Evolutionary conservation across 192 early-diverging fungal genomes (phyloP).

Genomic region (Fimicolochytrium jonesii): DNA sequence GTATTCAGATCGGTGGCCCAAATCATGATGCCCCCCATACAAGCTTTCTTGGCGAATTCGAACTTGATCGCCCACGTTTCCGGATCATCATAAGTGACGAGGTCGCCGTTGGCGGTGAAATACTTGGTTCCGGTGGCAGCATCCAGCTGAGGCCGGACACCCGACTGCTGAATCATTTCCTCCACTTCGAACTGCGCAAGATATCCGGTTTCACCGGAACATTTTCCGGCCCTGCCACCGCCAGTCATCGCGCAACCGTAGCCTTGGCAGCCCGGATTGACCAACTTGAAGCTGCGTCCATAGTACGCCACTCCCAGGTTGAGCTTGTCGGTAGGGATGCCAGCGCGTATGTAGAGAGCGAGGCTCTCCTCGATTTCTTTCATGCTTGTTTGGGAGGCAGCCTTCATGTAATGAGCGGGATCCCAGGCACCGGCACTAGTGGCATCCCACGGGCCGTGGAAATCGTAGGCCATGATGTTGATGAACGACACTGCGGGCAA

Average conservation of each 20-base stretch:
- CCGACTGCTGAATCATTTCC: neutral
- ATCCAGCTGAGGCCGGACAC: neutral
- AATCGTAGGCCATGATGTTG: conserved; percentile 70
- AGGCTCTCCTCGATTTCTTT: conserved; percentile 39
- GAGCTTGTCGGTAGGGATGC: conserved; percentile 56
- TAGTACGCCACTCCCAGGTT: conserved; percentile 60
- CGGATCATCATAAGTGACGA: conserved; percentile 10
- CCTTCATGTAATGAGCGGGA: conserved; percentile 4
- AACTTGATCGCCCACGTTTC: neutral
- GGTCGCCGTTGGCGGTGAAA: neutral
- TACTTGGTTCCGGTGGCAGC: neutral
- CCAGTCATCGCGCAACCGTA: conserved; percentile 12
- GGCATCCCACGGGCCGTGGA: conserved; percentile 55
- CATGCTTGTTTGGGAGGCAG: conserved; percentile 33
- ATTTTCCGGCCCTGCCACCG: conserved; percentile 2
- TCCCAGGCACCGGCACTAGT: neutral
- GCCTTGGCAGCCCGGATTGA: neutral
- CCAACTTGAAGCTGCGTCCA: conserved; percentile 25
- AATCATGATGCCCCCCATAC: conserved; percentile 9
- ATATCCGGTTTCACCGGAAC: neutral
- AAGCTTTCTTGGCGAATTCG: conserved; percentile 1
- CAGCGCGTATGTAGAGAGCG: conserved; percentile 51
- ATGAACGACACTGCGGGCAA: conserved; percentile 56
- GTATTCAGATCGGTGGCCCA: conserved; percentile 16
- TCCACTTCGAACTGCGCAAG: neutral